Evolutionary conservation across 148 eudicot genomes (phyloP), one percentile per base, ranked within the genome.

Genomic region (Vaccinium darrowii): DNA sequence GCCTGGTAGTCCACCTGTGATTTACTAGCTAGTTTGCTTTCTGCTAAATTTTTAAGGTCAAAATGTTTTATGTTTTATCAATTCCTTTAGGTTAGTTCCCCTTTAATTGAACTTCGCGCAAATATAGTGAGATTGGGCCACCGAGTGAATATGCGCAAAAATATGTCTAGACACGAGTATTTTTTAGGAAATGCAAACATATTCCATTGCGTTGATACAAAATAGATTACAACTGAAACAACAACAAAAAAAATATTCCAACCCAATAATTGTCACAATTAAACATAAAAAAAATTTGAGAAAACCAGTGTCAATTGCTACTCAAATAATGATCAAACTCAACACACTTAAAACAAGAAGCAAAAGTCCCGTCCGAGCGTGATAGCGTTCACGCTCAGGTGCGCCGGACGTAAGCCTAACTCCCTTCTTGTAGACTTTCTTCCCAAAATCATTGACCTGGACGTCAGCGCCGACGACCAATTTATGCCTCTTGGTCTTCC

Each of bases 401-500:
- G 82, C 86, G 36, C 86, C 88, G 76, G 95, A 93, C 62, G 49
- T 89, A 76, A 95, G 88, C 82, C 75, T 88, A 39, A 92, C 85
- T 0, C 93, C 94, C 77, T 89, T 90, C 86, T 80, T 84, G 52
- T 87, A 80, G 52, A 19, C 84, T 82, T 88, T 89, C 83, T 86
- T 13, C 43, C 92, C 92, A 65, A 72, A 6, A n/a, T 75, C 89
- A 76, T 88, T 71, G 60, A 96, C 97, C 50, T 15, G 15, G 51
- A 96, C 88, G 14, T 88, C 85, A 78, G 88, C 90, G 8, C 91
- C 86, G 6, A 96, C 86, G 36, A 13, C 78, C 78, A 93, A 30
- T 53, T 62, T 85, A 15, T 88, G 85, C 81, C 88, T 89, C 89
- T 92, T 92, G 0, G 92, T 93, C 78, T 93, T 89, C 92, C 91